These are phyloP conservation scores for Tetracladium setigerum DNA, from an alignment of 495 filamentous ascomycete genomes.

Conservation along the genomic window DNA sequence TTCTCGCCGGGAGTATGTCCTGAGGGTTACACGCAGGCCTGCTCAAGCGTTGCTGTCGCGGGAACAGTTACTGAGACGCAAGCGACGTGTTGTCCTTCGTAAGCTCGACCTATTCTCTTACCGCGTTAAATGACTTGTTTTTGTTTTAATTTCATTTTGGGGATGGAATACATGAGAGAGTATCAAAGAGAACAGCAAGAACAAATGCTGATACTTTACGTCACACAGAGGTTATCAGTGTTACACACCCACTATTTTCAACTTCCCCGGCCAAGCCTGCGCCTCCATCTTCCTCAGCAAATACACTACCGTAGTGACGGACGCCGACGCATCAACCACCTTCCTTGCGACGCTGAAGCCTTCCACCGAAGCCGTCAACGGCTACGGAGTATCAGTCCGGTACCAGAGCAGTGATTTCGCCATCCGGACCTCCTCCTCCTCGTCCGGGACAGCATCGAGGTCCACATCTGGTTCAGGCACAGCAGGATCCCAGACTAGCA, in stretches of 20 bases:
- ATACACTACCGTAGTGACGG: neutral
- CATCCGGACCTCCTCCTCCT: neutral
- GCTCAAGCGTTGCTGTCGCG: neutral
- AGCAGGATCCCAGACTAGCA: too few relatives aligned
- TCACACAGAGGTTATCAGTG: neutral
- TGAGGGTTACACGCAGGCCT: slow-evolving; percentile 1
- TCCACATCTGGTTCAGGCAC: too few relatives aligned
- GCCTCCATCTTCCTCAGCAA: neutral
- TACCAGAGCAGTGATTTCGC: slow-evolving; percentile 4
- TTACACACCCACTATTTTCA: neutral
- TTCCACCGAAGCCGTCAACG: slow-evolving; percentile 2
- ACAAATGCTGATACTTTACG: neutral
- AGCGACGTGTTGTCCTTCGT: slow-evolving; percentile 6
- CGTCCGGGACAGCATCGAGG: neutral
- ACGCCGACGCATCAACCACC: neutral
- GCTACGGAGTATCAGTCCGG: slow-evolving; percentile 2
- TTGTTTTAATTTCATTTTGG: too few relatives aligned
- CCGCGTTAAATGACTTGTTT: too few relatives aligned
- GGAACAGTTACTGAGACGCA: slow-evolving; percentile 1
- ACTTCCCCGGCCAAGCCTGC: slow-evolving; percentile 3
- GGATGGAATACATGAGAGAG: too few relatives aligned
- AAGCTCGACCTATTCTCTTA: too few relatives aligned
- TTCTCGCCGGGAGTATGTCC: slow-evolving; percentile 7
- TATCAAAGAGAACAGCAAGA: too few relatives aligned
- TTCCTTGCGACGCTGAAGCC: neutral